Conservation (phyloP, 306 rosid species). For the Lathyrus tuberosus region DNA sequence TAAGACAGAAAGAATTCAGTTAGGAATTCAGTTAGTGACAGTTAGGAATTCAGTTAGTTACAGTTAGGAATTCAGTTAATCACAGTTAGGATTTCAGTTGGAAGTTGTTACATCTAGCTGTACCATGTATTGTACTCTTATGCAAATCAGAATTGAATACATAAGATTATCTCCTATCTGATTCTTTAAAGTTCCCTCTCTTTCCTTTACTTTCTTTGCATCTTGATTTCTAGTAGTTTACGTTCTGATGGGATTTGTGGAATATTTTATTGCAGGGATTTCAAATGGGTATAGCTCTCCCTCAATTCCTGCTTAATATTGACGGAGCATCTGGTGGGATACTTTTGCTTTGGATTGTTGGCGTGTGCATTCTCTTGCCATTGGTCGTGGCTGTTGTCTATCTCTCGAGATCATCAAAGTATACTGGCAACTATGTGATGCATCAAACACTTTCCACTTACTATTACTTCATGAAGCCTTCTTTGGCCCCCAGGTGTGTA, state of each 20-base stretch:
- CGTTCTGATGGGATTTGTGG: conserved; percentile 32
- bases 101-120: neutral
- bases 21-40: neutral
- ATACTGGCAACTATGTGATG: conserved; percentile 97
- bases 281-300: conserved; percentile 99
- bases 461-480: conserved; percentile 89
- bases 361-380: conserved; percentile 94
- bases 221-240: conserved; percentile 2
- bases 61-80: neutral
- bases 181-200: neutral
- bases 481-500: conserved; percentile 88
- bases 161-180: neutral
- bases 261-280: conserved; percentile 72
- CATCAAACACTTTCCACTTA: conserved; percentile 90
- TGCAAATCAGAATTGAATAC: neutral
- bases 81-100: neutral
- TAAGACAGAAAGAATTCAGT: neutral
- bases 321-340: conserved; percentile 97
- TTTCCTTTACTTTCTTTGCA: neutral
- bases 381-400: conserved; percentile 90
- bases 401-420: conserved; percentile 94
- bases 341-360: conserved; percentile 95
- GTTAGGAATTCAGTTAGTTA: neutral
- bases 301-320: conserved; percentile 81
- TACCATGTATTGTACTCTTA: neutral